phyloP scores from a whole-genome alignment of 371 early-diverging fungal species.

The Mucor mucedo region DNA sequence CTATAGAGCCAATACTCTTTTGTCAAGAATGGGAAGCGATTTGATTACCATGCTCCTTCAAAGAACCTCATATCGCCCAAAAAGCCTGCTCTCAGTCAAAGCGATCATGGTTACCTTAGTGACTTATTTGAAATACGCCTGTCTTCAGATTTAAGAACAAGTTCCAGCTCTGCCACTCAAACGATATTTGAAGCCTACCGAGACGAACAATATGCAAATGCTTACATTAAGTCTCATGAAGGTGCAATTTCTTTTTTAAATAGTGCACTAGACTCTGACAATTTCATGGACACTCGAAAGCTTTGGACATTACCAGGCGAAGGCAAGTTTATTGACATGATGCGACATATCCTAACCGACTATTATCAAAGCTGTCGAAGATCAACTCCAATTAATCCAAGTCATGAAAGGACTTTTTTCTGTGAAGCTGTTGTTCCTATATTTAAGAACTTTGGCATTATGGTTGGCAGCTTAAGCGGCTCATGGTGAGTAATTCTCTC shows the following conservation, averaged over 20 bases:
- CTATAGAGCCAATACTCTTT: slow-evolving; percentile 16
- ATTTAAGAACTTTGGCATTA: slow-evolving; percentile 13
- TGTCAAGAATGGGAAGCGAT: slow-evolving; percentile 14
- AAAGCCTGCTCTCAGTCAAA: slow-evolving; percentile 14
- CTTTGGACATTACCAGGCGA: slow-evolving; percentile 10
- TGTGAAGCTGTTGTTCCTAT: slow-evolving; percentile 14
- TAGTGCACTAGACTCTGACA: background rate
- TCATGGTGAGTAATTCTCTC: slow-evolving; percentile 8
- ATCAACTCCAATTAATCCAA: slow-evolving; percentile 11
- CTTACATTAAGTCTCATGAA: slow-evolving; percentile 12
- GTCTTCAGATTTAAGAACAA: slow-evolving; percentile 3
- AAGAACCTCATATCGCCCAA: slow-evolving; percentile 14
- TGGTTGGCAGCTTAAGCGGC: slow-evolving; percentile 14
- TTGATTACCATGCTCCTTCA: slow-evolving; percentile 16
- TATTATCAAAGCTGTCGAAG: slow-evolving; percentile 20
- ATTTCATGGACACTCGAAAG: slow-evolving; percentile 12
- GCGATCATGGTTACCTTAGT: slow-evolving; percentile 9
- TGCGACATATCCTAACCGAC: slow-evolving; percentile 18
- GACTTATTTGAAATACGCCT: slow-evolving; percentile 16
- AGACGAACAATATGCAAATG: slow-evolving; percentile 12
- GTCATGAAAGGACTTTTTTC: slow-evolving; percentile 13
- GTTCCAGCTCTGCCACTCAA: slow-evolving; percentile 10
- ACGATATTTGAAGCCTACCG: slow-evolving; percentile 1
- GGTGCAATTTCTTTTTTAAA: slow-evolving; percentile 18
- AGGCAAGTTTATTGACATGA: slow-evolving; percentile 23